Evolutionary conservation across 2,329 filamentous ascomycete species (phyloP), one percentile per base, ranked within the genome.

Genomic region (Monilinia laxa): DNA sequence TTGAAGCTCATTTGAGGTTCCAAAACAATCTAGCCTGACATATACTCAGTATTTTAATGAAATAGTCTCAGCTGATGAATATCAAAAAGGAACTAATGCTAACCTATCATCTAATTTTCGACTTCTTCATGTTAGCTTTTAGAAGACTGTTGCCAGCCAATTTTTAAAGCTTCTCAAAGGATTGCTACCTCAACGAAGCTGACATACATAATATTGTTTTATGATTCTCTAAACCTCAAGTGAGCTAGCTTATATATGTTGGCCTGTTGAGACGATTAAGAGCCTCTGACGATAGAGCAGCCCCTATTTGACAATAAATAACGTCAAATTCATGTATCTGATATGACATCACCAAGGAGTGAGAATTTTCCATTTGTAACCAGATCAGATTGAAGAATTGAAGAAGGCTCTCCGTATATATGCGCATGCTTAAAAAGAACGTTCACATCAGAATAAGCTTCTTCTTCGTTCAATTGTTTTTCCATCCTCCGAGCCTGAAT

Each of bases 371-470:
- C 20, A 23, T 28, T 10, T 16, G 9, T 10, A 47, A 47, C 9
- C 10, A 31, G 16, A 9, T 59, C 20, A 28, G 42, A 49, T 12
- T 49, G 18, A 35, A 23, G 7, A 14, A 31, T 49, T 16, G 4
- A 18, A 23, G 6, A 49, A 49, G 20, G 20, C 20, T 20, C n/a
- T 7, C 16, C 45, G n/a, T n/a, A n/a, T n/a, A n/a, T n/a, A n/a
- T n/a, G n/a, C n/a, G 57, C 49, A 59, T 49, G 25, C 25, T 31
- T 47, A 42, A n/a, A 47, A 35, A 45, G 25, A 49, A 59, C 42
- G 47, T 59, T 35, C 57, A 59, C 28, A 45, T 59, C 25, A 35
- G 49, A 59, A 47, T 47, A 51, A 60, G 12, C 42, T 51, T 47
- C 42, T 20, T 28, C 9, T 20, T 38, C 28, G 58, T 18, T 6